Conservation (phyloP, 352 stramenopile genomes). For the Phytopythium litorale region DNA sequence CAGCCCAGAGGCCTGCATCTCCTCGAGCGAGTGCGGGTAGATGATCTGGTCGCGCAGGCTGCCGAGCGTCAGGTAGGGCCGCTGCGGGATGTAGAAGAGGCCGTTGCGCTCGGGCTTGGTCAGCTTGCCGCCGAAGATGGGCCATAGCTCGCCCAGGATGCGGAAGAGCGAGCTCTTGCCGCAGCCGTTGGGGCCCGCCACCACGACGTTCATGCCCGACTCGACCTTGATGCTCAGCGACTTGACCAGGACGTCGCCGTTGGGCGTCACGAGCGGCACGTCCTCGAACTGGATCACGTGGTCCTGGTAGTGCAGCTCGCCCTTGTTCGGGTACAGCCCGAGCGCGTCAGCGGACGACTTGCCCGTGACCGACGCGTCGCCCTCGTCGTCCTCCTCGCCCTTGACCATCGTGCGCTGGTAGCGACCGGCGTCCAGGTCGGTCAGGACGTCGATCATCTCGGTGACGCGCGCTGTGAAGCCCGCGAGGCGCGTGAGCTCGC, state of each 20-base stretch:
- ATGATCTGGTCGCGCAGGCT: constrained; percentile 88
- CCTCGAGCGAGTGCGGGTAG: constrained; percentile 75
- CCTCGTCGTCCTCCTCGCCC: constrained; percentile 27
- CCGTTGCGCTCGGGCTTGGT: constrained; percentile 77
- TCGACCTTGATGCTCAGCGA: constrained; percentile 80
- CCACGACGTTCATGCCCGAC: constrained; percentile 88
- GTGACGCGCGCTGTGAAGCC: constrained; percentile 76
- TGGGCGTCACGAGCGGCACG: constrained; percentile 86
- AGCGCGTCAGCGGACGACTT: constrained; percentile 41
- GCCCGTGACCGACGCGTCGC: constrained; percentile 10
- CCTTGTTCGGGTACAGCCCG: constrained; percentile 59
- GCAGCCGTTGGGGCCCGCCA: constrained; percentile 79
- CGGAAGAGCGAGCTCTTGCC: constrained; percentile 89
- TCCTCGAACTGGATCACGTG: constrained; percentile 87
- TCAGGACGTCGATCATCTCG: constrained; percentile 77
- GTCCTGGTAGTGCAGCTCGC: constrained; percentile 45
- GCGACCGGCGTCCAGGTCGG: constrained; percentile 53
- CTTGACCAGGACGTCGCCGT: constrained; percentile 83
- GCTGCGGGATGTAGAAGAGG: constrained; percentile 91
- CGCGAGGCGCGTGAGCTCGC: constrained; percentile 79
- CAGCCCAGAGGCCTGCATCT: constrained; percentile 49
- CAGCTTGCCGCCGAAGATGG: constrained; percentile 68
- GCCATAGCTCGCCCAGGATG: constrained; percentile 86
- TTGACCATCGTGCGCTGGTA: constrained; percentile 81
- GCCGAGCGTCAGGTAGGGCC: constrained; percentile 84